Evolutionary conservation across 371 early-diverging fungal species (phyloP), one percentile per base, ranked within the genome.

Genomic region (Funneliformis caledonium): DNA sequence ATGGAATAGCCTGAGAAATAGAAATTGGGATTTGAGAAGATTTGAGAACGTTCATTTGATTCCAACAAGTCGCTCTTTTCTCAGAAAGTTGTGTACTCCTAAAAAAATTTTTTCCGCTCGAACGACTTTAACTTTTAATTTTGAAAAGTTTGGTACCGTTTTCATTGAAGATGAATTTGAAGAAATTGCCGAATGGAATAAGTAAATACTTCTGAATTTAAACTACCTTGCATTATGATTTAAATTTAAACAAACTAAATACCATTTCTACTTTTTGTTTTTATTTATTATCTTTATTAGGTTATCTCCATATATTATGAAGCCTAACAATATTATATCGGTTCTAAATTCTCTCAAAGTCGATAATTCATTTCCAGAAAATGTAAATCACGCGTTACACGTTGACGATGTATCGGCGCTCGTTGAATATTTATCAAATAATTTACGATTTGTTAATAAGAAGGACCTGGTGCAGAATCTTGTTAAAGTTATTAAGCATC

Each of bases 41-140:
- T 69, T 69, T 69, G 70, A 69, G 45, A 8, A 42, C 19, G 5
- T 69, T 45, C 70, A 69, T 45, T 19, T 69, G n/a, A n/a, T 69
- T 45, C 70, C 70, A 69, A 69, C 70, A 45, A 69, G 45, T n/a
- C 45, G 45, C 6, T 16, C 16, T 19, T 45, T 22, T 42, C 26
- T 69, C 5, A 42, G 70, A 45, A 69, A 69, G 45, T 16, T 69
- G 19, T 45, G 45, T 8, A 69, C 22, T 69, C 16, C 16, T 19
- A 14, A 43, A 69, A 69, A 45, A 47, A 45, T 16, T 69, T 69
- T 69, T 45, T 69, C 37, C 37, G 37, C 2, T 37, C 37, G 37
- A 37, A 37, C 37, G 37, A 45, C 42, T 69, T n/a, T 7, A 45
- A 2, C 16, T 33, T n/a, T 6, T 69, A n/a, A 7, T 37, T 37